Evolutionary conservation across 2,329 filamentous ascomycete species (phyloP), one percentile per base, ranked within the genome.

Genomic region (Diaporthe velutina): DNA sequence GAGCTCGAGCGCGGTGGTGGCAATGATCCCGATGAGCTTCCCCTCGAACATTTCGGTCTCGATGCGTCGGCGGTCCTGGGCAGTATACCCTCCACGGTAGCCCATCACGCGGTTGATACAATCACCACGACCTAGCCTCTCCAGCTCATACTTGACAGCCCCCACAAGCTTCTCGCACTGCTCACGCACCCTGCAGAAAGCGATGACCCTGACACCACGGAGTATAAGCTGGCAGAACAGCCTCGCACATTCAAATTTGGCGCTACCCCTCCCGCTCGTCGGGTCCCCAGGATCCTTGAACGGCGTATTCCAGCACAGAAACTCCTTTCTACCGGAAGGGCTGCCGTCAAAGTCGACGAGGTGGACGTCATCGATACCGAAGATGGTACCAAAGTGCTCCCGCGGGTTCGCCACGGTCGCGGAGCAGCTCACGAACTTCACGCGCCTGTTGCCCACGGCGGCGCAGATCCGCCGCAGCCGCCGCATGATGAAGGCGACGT

Each of bases 1-100:
- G 1, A 99, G 86, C 81, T 99, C 97, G 3, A 99, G 88, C 0
- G 97, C 97, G 71, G 93, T 98, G 0, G 97, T 99, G 2, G 96
- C 96, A 42, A 99, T 92, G 73, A 99, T 97, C 1, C 97, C 97
- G 76, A 98, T 89, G 1, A 99, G 88, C 79, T 96, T 97, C 0
- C 97, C 97, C 73, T 98, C 94, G 79, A 99, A 99, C 97, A 99
- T 98, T 81, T 98, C 96, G 35, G 90, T 91, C 83, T 99, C 97
- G 75, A 99, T 98, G 73, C 90, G 88, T 25, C 97, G 91, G 73
- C 97, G 90, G 80, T 99, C 97, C 81, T 97, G 94, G 2, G 96
- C 92, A 4, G 96, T 98, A 81, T 99, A 99, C 0, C 97, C 97
- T 33, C 97, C 97, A 76, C 97, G 92, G 80, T 99, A 99, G 0